phyloP scores from a whole-genome alignment of 1,139 yeast species.

The Lodderomyces pseudojiufengensis region DNA sequence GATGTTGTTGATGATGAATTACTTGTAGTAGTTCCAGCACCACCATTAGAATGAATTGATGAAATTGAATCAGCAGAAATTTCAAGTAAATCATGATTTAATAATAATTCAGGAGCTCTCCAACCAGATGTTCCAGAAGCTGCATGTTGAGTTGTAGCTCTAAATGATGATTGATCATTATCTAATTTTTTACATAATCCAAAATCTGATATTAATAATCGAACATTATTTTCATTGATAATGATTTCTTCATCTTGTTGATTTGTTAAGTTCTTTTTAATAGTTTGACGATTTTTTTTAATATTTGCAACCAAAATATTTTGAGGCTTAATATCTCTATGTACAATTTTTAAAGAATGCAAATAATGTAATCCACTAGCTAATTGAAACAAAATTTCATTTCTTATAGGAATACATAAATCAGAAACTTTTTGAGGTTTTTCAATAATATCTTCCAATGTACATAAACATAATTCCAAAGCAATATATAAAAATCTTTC shows the following conservation, averaged over 20 bases:
- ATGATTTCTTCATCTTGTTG: slow-evolving; percentile 2
- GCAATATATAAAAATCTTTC: slow-evolving; percentile 91
- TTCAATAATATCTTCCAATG: slow-evolving; percentile 81
- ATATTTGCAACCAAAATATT: slow-evolving; percentile 84
- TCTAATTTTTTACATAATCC: slow-evolving; percentile 93
- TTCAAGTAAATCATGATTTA: slow-evolving; percentile 40
- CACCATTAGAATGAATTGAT: slow-evolving; percentile 23
- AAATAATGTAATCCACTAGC: slow-evolving; percentile 83
- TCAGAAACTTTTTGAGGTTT: slow-evolving; percentile 36
- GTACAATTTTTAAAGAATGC: slow-evolving; percentile 89
- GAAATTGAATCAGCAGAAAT: slow-evolving; percentile 42
- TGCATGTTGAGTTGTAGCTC: slow-evolving; percentile 88
- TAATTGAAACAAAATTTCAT: slow-evolving; percentile 67
- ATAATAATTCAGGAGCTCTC: slow-evolving; percentile 91
- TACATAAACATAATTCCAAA: slow-evolving; percentile 83
- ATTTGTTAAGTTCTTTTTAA: neutral
- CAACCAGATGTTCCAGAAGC: slow-evolving; percentile 95
- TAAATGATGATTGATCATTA: slow-evolving; percentile 86
- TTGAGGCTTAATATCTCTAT: slow-evolving; percentile 94
- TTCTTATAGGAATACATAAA: slow-evolving; percentile 23
- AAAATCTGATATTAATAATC: slow-evolving; percentile 88
- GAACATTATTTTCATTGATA: slow-evolving; percentile 22
- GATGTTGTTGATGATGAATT: slow-evolving; percentile 9
- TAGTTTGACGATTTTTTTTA: slow-evolving; percentile 14
- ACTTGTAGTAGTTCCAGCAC: slow-evolving; percentile 6